Conservation (phyloP, 495 filamentous ascomycete species). For the Aspergillus baeticus region DNA sequence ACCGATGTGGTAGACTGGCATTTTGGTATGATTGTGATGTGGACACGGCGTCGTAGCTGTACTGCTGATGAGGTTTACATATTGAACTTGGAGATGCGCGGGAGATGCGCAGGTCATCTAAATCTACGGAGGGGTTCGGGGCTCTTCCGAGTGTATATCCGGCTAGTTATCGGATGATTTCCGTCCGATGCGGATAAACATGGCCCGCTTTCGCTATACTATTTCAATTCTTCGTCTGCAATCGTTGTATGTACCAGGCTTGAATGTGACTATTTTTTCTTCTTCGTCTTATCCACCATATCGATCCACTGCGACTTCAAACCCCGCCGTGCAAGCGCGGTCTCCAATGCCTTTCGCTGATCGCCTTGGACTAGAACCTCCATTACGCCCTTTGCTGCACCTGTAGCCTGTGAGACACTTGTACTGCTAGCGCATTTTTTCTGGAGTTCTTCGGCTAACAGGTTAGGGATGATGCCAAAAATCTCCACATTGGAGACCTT, state of each 20-base stretch:
- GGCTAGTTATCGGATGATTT: background rate
- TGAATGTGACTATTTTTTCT: constrained; percentile 51
- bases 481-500: constrained; percentile 61
- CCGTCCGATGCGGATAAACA: no score
- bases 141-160: no score
- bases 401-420: constrained; percentile 60
- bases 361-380: constrained; percentile 72
- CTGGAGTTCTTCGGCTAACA: constrained; percentile 67
- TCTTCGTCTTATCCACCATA: constrained; percentile 69
- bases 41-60: no score
- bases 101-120: background rate
- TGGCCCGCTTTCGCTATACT: background rate
- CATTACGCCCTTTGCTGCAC: constrained; percentile 64
- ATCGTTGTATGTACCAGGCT: background rate
- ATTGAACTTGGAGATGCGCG: background rate
- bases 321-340: constrained; percentile 60
- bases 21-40: constrained; percentile 5
- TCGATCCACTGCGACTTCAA: constrained; percentile 59
- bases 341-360: constrained; percentile 59
- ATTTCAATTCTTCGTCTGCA: background rate
- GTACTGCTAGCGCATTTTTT: constrained; percentile 71
- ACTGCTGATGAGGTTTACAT: no score
- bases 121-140: no score
- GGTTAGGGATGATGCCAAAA: constrained; percentile 59
- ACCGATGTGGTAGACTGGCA: constrained; percentile 28